Conservation (phyloP, 306 rosid species). For the Abrus precatorius region DNA sequence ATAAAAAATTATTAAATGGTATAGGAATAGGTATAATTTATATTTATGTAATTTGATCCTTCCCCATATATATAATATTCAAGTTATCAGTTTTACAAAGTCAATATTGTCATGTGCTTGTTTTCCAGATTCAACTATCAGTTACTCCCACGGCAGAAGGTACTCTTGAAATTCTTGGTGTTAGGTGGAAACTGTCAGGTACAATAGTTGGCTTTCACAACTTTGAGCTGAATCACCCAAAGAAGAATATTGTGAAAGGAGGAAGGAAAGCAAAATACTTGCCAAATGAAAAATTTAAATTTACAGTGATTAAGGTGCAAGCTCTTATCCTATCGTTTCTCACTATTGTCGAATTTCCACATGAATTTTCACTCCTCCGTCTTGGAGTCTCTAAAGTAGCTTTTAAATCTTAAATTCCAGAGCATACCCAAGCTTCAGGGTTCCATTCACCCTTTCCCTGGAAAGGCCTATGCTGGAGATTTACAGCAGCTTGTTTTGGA, state of each 20-base stretch:
- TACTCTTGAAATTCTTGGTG: constrained; percentile 81
- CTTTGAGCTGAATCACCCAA: constrained; percentile 67
- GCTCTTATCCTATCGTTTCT: constrained; percentile 31
- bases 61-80: neutral
- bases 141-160: constrained; percentile 88
- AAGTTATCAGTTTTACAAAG: constrained; percentile 32
- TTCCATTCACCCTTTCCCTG: constrained; percentile 69
- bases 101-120: constrained; percentile 38
- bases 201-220: constrained; percentile 79
- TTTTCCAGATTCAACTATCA: constrained; percentile 85
- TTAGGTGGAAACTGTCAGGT: constrained; percentile 88
- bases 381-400: constrained; percentile 15
- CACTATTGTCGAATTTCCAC: constrained; percentile 14
- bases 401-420: constrained; percentile 59
- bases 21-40: no score
- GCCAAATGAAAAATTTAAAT: constrained; percentile 70
- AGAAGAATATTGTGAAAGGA: constrained; percentile 67
- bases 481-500: constrained; percentile 76
- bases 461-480: constrained; percentile 84
- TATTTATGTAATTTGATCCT: no score
- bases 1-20: no score
- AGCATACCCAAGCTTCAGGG: constrained; percentile 92
- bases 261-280: constrained; percentile 62
- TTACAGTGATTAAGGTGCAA: constrained; percentile 86
- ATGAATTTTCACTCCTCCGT: constrained; percentile 4